phyloP scores from a whole-genome alignment of 1,139 yeast genomes.

The Waltiozyma sp. region DNA sequence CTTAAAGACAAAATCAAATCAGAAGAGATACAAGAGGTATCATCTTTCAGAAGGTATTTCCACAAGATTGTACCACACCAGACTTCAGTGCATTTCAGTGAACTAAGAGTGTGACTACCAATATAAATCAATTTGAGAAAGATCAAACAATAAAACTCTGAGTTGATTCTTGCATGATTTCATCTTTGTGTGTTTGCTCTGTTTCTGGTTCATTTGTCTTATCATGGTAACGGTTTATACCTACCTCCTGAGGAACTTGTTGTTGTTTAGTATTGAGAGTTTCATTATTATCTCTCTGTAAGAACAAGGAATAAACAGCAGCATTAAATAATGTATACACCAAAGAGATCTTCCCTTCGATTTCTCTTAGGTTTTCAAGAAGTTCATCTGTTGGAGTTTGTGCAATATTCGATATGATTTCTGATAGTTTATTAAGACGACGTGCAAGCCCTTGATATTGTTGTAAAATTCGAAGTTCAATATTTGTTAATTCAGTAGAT shows the following conservation, averaged over 20 bases:
- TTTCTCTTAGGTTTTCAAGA: constrained; percentile 38
- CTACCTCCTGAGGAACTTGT: too few species aligned
- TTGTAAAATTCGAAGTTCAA: constrained; percentile 31
- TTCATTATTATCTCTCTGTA: constrained; percentile 25
- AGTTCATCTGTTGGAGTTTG: constrained; percentile 21
- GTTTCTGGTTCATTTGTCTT: too few species aligned
- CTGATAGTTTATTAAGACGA: constrained; percentile 24
- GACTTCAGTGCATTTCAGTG: too few species aligned
- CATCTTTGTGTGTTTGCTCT: not conserved
- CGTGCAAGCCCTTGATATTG: constrained; percentile 39
- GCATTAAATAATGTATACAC: constrained; percentile 59
- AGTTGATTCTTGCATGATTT: not conserved
- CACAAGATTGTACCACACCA: too few species aligned
- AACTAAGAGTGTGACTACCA: too few species aligned
- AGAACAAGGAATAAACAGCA: constrained; percentile 50
- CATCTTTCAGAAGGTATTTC: too few species aligned
- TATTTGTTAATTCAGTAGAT: constrained; percentile 24
- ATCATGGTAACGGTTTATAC: too few species aligned
- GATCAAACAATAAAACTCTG: not conserved
- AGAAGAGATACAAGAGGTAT: too few species aligned
- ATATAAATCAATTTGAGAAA: too few species aligned
- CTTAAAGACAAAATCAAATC: too few species aligned
- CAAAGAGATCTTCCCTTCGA: constrained; percentile 54
- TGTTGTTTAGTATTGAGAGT: too few species aligned
- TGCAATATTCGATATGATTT: constrained; percentile 10